Conservation (phyloP, 2,329 filamentous ascomycete species). For the Cordyceps fumosorosea region DNA sequence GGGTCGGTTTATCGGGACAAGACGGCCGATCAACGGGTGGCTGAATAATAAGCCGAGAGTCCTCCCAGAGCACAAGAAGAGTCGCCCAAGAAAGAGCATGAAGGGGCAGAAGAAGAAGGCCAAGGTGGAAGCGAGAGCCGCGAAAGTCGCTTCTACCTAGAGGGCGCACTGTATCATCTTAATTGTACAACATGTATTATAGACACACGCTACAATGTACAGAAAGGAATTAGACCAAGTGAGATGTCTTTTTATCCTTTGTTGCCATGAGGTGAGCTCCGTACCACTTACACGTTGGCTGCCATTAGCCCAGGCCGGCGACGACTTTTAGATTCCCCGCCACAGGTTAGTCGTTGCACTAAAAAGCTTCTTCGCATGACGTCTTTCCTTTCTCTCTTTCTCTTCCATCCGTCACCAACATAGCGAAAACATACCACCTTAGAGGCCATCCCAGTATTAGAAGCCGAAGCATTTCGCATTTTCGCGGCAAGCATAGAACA, state of each 20-base stretch:
- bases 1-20: conserved; percentile 67
- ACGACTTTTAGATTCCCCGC: neutral
- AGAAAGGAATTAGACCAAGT: too few relatives aligned
- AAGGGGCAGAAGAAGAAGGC: conserved; percentile 46
- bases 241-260: neutral
- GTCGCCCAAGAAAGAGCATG: conserved; percentile 63
- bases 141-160: conserved; percentile 4
- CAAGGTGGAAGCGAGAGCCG: conserved; percentile 25
- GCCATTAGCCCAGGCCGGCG: neutral
- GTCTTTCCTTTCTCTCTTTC: neutral
- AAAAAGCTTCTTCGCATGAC: neutral
- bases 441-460: neutral
- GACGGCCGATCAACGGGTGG: conserved; percentile 67
- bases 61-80: conserved; percentile 41
- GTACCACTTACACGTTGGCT: neutral
- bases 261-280: neutral
- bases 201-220: neutral
- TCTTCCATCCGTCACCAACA: neutral
- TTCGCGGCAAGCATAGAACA: neutral
- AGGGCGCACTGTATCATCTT: neutral
- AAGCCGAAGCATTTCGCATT: neutral
- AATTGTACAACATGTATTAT: neutral
- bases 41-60: conserved; percentile 50
- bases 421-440: neutral
- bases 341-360: too few relatives aligned